Evolutionary conservation across 2,329 filamentous ascomycete species (phyloP).

Genomic region (Neocucurbitaria cava): DNA sequence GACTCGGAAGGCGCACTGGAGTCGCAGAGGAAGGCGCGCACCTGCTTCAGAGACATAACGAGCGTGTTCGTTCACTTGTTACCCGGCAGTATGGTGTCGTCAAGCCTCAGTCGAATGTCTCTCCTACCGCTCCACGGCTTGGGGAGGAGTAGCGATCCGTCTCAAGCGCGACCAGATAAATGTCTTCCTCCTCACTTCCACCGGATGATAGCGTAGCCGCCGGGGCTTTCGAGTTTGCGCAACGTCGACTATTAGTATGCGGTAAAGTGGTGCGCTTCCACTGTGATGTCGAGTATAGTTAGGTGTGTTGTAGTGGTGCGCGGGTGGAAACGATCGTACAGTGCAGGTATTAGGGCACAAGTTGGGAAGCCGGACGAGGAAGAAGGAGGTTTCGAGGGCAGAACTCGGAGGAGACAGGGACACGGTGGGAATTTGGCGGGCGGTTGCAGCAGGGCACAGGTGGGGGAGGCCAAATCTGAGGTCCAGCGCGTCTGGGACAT

Average conservation of each 20-base stretch:
- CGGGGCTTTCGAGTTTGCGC: conserved; percentile 33
- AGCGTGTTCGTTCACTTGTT: conserved; percentile 40
- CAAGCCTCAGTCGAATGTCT: conserved; percentile 38
- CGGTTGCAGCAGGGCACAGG: conserved; percentile 45
- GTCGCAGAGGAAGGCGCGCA: conserved; percentile 26
- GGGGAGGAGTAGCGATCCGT: conserved; percentile 28
- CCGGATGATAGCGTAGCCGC: conserved; percentile 35
- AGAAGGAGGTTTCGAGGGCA: conserved; percentile 37
- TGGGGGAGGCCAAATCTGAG: conserved; percentile 48
- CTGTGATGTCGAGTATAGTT: conserved; percentile 21
- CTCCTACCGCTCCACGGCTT: conserved; percentile 36
- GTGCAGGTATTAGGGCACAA: conserved; percentile 33
- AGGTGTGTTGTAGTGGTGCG: conserved; percentile 4
- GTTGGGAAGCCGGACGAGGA: conserved; percentile 26
- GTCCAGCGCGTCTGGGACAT: conserved; percentile 43
- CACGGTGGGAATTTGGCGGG: conserved; percentile 41
- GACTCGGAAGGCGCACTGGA: conserved; percentile 15
- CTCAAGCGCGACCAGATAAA: conserved; percentile 24
- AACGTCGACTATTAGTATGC: conserved; percentile 20
- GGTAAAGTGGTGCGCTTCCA: conserved; percentile 13
- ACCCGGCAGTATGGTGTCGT: conserved; percentile 52
- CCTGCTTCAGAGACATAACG: conserved; percentile 60
- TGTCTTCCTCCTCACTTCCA: conserved; percentile 16
- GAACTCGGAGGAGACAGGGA: conserved; percentile 39
- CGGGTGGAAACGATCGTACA: conserved; percentile 24